Evolutionary conservation across 768 basidiomycete species (phyloP).

Genomic region (Tricholoma bakamatsutake): DNA sequence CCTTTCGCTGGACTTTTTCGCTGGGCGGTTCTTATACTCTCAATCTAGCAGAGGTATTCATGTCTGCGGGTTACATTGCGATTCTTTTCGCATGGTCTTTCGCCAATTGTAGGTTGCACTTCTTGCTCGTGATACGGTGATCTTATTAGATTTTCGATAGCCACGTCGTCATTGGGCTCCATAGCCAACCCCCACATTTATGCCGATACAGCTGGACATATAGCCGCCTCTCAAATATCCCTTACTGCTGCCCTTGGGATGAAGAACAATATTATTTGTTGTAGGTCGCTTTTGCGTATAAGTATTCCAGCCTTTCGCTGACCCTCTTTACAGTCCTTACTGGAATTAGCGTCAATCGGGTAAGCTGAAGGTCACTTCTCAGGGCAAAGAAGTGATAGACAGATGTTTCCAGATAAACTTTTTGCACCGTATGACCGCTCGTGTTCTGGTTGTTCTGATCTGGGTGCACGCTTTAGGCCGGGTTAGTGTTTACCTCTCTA

Average conservation of each 20-base stretch:
- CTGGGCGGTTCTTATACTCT: slow-evolving; percentile 22
- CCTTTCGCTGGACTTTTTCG: slow-evolving; percentile 13
- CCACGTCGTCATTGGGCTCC: slow-evolving; percentile 10
- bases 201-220: slow-evolving; percentile 21
- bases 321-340: slow-evolving; percentile 35
- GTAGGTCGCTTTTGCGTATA: slow-evolving; percentile 15
- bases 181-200: slow-evolving; percentile 11
- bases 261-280: slow-evolving; percentile 43
- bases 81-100: slow-evolving; percentile 25
- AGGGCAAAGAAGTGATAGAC: not conserved
- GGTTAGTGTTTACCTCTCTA: slow-evolving; percentile 23
- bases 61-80: slow-evolving; percentile 25
- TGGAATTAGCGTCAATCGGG: slow-evolving; percentile 43
- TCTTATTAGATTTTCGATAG: slow-evolving; percentile 8
- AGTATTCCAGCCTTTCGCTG: not conserved
- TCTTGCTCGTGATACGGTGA: not conserved
- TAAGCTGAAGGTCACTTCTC: slow-evolving; percentile 4
- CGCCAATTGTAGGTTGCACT: slow-evolving; percentile 27
- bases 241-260: slow-evolving; percentile 2
- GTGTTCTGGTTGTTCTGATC: slow-evolving; percentile 38
- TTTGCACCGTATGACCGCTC: slow-evolving; percentile 43
- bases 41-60: slow-evolving; percentile 28
- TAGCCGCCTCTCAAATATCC: slow-evolving; percentile 13
- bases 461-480: slow-evolving; percentile 44
- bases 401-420: slow-evolving; percentile 30